These are phyloP conservation scores for Fonsecaea nubica DNA, from an alignment of 2,329 filamentous ascomycete species.

Conservation along the genomic window DNA sequence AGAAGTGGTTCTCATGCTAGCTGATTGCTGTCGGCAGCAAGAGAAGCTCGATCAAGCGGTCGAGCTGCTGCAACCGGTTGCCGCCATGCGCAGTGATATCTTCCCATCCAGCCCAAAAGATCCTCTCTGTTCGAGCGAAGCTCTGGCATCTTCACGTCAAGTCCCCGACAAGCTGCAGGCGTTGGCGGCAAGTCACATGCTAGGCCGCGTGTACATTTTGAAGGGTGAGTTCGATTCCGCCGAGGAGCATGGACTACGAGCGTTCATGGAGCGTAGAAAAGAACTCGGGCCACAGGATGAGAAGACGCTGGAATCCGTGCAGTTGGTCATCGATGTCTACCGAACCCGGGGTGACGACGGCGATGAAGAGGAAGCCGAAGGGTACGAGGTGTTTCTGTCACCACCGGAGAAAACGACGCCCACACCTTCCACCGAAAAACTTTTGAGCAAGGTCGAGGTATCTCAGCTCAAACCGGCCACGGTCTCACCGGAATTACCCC, in stretches of 20 bases:
- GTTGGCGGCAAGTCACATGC: slow-evolving; percentile 35
- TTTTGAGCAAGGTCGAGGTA: slow-evolving; percentile 2
- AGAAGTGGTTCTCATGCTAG: slow-evolving; percentile 37
- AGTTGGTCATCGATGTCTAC: slow-evolving; percentile 37
- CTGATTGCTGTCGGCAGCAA: slow-evolving; percentile 35
- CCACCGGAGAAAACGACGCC: slow-evolving; percentile 22
- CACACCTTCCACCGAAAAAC: slow-evolving; percentile 7
- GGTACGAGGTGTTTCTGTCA: slow-evolving; percentile 33
- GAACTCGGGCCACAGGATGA: slow-evolving; percentile 34
- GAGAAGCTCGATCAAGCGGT: slow-evolving; percentile 38
- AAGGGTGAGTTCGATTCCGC: slow-evolving; percentile 35
- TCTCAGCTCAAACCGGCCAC: slow-evolving; percentile 3
- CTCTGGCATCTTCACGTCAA: slow-evolving; percentile 4
- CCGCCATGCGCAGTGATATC: slow-evolving; percentile 28
- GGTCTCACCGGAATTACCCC: slow-evolving; percentile 12
- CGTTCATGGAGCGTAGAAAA: slow-evolving; percentile 33
- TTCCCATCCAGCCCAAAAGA: slow-evolving; percentile 18
- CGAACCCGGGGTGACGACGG: slow-evolving; percentile 33
- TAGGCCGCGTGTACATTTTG: slow-evolving; percentile 33
- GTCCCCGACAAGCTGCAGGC: slow-evolving; percentile 28
- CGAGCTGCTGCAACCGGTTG: slow-evolving; percentile 33
- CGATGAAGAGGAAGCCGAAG: slow-evolving; percentile 36
- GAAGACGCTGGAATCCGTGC: slow-evolving; percentile 36
- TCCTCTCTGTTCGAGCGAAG: background rate
- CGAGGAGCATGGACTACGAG: slow-evolving; percentile 35